Evolutionary conservation across 2,329 filamentous ascomycete species (phyloP).

Genomic region (Diaporthe ampelina): DNA sequence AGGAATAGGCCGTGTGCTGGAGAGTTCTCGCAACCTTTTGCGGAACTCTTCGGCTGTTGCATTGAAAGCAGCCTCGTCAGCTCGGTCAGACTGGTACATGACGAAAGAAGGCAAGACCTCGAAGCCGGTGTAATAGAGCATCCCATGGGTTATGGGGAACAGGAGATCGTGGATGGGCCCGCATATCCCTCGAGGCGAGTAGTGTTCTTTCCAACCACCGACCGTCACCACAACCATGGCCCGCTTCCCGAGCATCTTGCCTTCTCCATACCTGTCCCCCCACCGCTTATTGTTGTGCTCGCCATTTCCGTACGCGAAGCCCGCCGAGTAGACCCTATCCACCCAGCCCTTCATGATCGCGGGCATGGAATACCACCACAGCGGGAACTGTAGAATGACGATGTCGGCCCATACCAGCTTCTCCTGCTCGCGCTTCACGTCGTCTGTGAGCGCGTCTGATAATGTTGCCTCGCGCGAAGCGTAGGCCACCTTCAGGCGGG

Average conservation of each 20-base stretch:
- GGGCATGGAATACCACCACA: constrained; percentile 19
- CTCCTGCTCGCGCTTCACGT: constrained; percentile 7
- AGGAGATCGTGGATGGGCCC: constrained; percentile 9
- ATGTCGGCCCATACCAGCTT: constrained; percentile 1
- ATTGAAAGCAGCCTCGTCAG: not conserved
- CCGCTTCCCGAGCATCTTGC: not conserved
- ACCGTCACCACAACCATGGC: constrained; percentile 2
- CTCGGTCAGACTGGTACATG: constrained; percentile 3
- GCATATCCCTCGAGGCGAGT: not conserved
- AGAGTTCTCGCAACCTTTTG: not conserved
- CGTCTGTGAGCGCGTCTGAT: not conserved
- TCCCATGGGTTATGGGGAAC: constrained; percentile 5
- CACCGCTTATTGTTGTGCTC: not conserved
- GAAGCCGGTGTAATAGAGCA: not conserved
- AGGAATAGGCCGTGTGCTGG: not conserved
- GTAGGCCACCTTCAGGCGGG: constrained; percentile 4
- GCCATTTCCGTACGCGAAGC: constrained; percentile 6
- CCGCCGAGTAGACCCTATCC: constrained; percentile 6
- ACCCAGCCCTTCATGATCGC: constrained; percentile 13
- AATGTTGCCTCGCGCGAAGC: not conserved
- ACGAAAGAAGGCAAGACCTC: constrained; percentile 17
- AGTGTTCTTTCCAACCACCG: constrained; percentile 14
- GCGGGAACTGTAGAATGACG: constrained; percentile 2
- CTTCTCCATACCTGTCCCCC: constrained; percentile 8
- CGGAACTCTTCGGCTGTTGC: not conserved